Percentiles rank a stretch among this genome's conserved stretches.
Evolutionary conservation across 495 filamentous ascomycete species (phyloP).

Genomic region (Elasticomyces elasticus): DNA sequence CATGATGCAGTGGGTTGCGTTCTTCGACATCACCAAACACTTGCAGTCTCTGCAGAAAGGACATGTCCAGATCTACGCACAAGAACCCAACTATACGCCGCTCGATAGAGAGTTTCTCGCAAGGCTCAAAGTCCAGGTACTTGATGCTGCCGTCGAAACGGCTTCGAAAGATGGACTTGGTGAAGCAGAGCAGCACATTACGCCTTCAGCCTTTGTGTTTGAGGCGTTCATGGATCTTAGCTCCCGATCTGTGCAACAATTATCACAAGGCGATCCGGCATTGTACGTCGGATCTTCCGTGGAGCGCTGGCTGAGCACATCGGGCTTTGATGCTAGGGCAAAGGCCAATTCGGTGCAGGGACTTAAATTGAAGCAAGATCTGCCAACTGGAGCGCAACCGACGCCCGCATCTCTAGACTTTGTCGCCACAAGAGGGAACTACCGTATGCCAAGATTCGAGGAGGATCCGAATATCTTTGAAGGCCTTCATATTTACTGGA

Average conservation of each 20-base stretch:
- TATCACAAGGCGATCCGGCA: background rate
- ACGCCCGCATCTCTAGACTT: background rate
- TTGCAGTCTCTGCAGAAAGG: background rate
- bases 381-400: background rate
- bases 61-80: constrained; percentile 1
- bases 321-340: too few species aligned
- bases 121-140: background rate
- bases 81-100: constrained; percentile 3
- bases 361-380: background rate
- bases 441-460: constrained; percentile 7
- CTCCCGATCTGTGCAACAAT: background rate
- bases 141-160: background rate
- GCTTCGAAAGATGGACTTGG: background rate
- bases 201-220: background rate
- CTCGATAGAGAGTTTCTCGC: background rate
- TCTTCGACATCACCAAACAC: constrained; percentile 13
- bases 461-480: constrained; percentile 11
- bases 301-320: background rate
- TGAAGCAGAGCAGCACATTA: background rate
- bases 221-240: constrained; percentile 9
- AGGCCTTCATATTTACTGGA: constrained; percentile 9
- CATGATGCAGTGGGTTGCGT: constrained; percentile 16
- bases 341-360: too few species aligned
- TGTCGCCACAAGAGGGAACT: background rate
- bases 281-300: constrained; percentile 5